These are phyloP conservation scores for Vitis hybrid DNA, from an alignment of 177 flowering plant species.

Conservation along the genomic window DNA sequence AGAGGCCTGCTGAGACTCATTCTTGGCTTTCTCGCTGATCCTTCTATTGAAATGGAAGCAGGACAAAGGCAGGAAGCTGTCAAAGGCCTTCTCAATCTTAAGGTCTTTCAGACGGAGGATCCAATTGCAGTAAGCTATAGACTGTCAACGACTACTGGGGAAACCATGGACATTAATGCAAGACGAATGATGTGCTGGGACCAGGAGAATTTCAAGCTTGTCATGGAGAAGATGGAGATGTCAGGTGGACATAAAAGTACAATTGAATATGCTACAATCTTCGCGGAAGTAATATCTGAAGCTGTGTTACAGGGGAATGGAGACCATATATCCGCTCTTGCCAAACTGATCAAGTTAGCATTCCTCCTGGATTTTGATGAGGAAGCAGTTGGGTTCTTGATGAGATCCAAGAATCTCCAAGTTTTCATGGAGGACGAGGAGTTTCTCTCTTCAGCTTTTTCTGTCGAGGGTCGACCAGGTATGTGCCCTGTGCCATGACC, in stretches of 20 bases:
- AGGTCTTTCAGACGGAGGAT: conserved; percentile 37
- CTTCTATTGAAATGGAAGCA: conserved; percentile 36
- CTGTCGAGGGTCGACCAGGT: conserved; percentile 7
- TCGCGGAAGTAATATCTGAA: conserved; percentile 52
- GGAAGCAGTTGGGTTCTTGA: conserved; percentile 48
- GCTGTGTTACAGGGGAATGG: conserved; percentile 57
- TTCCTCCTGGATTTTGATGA: conserved; percentile 54
- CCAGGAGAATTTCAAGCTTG: conserved; percentile 35
- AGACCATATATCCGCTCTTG: conserved; percentile 37
- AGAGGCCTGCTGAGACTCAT: conserved; percentile 44
- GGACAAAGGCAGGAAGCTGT: conserved; percentile 40
- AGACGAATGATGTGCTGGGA: conserved; percentile 59
- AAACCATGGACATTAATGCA: conserved; percentile 23
- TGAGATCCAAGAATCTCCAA: conserved; percentile 64
- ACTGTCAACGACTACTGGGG: conserved; percentile 36
- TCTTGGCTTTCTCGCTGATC: conserved; percentile 53
- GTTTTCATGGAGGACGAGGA: conserved; percentile 60
- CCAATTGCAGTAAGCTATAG: conserved; percentile 35
- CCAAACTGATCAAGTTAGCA: conserved; percentile 59
- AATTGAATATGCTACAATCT: conserved; percentile 49
- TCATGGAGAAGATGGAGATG: conserved; percentile 37
- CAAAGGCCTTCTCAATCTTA: conserved; percentile 34
- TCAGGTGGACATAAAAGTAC: conserved; percentile 24
- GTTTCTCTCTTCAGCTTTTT: conserved; percentile 36
- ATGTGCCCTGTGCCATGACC: not conserved